Base-by-base conservation (phyloP, 352 stramenopile genomes). In the Phytophthora parvispora region DNA sequence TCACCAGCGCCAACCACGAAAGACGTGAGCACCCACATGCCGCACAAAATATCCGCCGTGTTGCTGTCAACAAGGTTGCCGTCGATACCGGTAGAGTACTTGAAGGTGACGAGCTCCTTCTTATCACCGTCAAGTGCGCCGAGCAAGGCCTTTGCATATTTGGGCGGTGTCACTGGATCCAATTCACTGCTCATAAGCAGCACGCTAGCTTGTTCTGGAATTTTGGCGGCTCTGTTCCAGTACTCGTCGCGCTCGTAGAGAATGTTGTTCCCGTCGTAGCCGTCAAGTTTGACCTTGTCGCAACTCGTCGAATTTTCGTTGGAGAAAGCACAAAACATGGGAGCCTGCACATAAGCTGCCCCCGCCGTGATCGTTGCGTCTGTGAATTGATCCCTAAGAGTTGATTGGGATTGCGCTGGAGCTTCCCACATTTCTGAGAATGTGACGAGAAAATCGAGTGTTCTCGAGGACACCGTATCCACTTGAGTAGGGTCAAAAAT, bases 201-300 rank as follows among this genome's bases (percentile, higher is more conserved):
- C 29, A 83, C 80, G 22, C 66, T 81, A 7, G 74, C 59, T 9
- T 69, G 55, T 0, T 24, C 55, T 5, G 77, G 72, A 34, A 84
- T 78, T 27, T 31, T 72, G 3, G 79, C 80, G 2, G 68, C 56
- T 72, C n/a, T 52, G 67, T 85, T 83, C 64, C 70, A 87, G 63
- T 84, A 87, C 48, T 75, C 60, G 61, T 87, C 78, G 6, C 69
- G 75, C 29, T 76, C 56, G 60, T 87, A 85, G 12, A 69, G n/a
- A 50, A 85, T 67, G 0, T 59, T 24, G 16, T 22, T 54, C 1
- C 43, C 56, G 1, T 58, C 28, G 65, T 77, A 80, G 34, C 54
- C 48, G 2, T 15, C 47, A 10, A 64, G 20, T 6, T 47, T 40
- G 32, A 64, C 38, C 4, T 62, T 38, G 22, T 60, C 18, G 38